Evolutionary conservation across 2,329 filamentous ascomycete species (phyloP).

Genomic region (Stachybotrys elegans): DNA sequence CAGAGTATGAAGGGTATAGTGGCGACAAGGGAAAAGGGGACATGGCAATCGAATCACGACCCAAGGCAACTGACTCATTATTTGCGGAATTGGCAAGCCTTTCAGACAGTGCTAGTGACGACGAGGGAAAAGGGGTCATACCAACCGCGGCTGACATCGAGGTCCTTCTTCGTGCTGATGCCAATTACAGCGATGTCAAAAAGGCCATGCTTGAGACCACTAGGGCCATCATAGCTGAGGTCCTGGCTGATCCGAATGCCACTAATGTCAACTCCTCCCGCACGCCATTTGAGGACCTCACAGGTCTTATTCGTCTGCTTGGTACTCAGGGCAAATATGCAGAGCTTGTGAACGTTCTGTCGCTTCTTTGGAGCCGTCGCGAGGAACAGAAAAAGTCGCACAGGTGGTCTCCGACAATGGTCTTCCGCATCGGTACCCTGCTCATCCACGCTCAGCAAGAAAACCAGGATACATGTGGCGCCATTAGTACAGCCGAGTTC

Average conservation of each 20-base stretch:
- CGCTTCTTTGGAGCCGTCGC: constrained; percentile 14
- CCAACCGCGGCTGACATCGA: constrained; percentile 38
- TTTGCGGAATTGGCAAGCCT: too few relatives aligned
- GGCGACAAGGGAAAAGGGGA: too few relatives aligned
- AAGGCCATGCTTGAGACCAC: constrained; percentile 14
- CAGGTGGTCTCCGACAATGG: constrained; percentile 14
- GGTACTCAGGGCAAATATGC: constrained; percentile 40
- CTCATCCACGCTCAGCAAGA: constrained; percentile 14
- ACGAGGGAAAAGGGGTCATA: too few relatives aligned
- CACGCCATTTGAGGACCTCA: constrained; percentile 37
- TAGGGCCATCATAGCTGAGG: constrained; percentile 19
- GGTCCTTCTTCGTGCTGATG: constrained; percentile 21
- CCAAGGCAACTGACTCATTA: too few relatives aligned
- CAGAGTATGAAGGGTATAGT: too few relatives aligned
- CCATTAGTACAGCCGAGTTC: constrained; percentile 16
- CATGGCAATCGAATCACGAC: too few relatives aligned
- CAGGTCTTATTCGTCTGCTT: constrained; percentile 38
- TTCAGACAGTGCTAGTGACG: too few relatives aligned
- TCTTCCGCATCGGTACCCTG: constrained; percentile 17
- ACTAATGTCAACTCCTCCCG: constrained; percentile 39
- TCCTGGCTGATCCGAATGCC: constrained; percentile 35
- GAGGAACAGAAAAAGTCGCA: constrained; percentile 12
- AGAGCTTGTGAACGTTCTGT: constrained; percentile 32
- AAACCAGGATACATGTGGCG: constrained; percentile 7
- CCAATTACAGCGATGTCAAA: constrained; percentile 18